These are phyloP conservation scores for Mollisiaceae sp. DNA, from an alignment of 2,329 filamentous ascomycete genomes.

Conservation along the genomic window DNA sequence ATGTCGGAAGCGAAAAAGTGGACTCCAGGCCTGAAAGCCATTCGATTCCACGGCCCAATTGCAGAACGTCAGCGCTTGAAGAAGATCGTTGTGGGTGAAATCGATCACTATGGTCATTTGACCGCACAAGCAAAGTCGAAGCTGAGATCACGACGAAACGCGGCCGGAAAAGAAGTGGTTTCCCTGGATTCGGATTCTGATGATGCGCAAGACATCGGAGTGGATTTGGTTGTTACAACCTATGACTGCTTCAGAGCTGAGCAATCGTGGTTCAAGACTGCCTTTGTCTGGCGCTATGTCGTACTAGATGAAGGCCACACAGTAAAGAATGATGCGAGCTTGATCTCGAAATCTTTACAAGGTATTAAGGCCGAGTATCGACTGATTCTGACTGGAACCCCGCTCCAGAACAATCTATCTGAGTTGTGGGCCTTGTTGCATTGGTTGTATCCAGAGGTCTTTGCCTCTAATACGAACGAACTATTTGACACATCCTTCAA, in stretches of 20 bases:
- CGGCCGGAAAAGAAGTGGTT: slow-evolving; percentile 30
- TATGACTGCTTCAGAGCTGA: slow-evolving; percentile 55
- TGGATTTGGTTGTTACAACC: slow-evolving; percentile 54
- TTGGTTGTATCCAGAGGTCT: slow-evolving; percentile 64
- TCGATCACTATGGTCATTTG: slow-evolving; percentile 50
- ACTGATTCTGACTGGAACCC: slow-evolving; percentile 51
- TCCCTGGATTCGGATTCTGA: slow-evolving; percentile 39
- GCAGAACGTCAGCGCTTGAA: slow-evolving; percentile 52
- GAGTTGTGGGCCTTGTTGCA: slow-evolving; percentile 63
- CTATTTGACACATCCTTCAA: slow-evolving; percentile 62
- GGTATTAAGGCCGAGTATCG: slow-evolving; percentile 44
- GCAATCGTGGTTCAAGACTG: slow-evolving; percentile 53
- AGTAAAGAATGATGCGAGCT: slow-evolving; percentile 49
- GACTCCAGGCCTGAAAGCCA: slow-evolving; percentile 51
- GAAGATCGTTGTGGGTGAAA: slow-evolving; percentile 50
- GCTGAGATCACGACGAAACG: slow-evolving; percentile 31
- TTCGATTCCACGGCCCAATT: slow-evolving; percentile 53
- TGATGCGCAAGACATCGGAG: slow-evolving; percentile 38
- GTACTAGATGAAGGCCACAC: slow-evolving; percentile 59
- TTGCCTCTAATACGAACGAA: slow-evolving; percentile 53
- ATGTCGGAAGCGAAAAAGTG: slow-evolving; percentile 52
- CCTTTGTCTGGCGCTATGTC: slow-evolving; percentile 58
- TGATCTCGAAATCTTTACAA: slow-evolving; percentile 42
- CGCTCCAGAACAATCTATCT: slow-evolving; percentile 61
- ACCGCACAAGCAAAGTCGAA: slow-evolving; percentile 39